phyloP scores from a whole-genome alignment of 495 filamentous ascomycete genomes.

The Cryomyces minteri region DNA sequence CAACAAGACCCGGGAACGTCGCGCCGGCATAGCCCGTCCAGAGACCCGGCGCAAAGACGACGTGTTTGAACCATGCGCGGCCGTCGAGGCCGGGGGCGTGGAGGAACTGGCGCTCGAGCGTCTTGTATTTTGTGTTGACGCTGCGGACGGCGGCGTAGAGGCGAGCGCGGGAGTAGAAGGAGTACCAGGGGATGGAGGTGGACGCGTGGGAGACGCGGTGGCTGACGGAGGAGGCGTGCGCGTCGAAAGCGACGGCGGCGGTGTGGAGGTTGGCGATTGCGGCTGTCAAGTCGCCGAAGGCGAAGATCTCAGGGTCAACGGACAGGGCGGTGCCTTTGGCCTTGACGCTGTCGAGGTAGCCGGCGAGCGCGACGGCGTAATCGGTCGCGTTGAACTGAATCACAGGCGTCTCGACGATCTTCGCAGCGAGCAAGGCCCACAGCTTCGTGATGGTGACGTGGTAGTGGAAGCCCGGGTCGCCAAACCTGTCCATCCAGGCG shows the following conservation, averaged over 20 bases:
- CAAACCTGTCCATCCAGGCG: conserved; percentile 18
- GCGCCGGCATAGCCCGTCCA: conserved; percentile 20
- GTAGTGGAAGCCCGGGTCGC: conserved; percentile 13
- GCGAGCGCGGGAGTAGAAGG: conserved; percentile 15
- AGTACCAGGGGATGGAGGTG: too few relatives aligned
- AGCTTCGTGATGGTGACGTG: conserved; percentile 16
- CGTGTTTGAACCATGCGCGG: conserved; percentile 18
- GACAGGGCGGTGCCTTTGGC: conserved; percentile 11
- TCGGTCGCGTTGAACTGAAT: conserved; percentile 23
- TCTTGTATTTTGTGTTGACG: conserved; percentile 15
- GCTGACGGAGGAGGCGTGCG: too few relatives aligned
- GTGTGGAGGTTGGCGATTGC: conserved; percentile 29
- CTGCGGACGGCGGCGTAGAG: conserved; percentile 18
- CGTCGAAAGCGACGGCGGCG: conserved; percentile 32
- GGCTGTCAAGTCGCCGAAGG: conserved; percentile 28
- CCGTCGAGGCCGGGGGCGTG: conserved; percentile 14
- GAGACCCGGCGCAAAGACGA: conserved; percentile 9
- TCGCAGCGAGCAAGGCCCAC: conserved; percentile 19
- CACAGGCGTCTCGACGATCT: conserved; percentile 21
- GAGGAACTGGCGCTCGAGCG: conserved; percentile 16
- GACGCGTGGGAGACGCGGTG: conserved; percentile 34
- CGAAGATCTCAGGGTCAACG: conserved; percentile 9
- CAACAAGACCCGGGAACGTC: conserved; percentile 17
- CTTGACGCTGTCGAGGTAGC: conserved; percentile 35
- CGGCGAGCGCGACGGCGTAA: conserved; percentile 17